Conservation (phyloP, 768 basidiomycete genomes). For the Amanita rimosa region DNA sequence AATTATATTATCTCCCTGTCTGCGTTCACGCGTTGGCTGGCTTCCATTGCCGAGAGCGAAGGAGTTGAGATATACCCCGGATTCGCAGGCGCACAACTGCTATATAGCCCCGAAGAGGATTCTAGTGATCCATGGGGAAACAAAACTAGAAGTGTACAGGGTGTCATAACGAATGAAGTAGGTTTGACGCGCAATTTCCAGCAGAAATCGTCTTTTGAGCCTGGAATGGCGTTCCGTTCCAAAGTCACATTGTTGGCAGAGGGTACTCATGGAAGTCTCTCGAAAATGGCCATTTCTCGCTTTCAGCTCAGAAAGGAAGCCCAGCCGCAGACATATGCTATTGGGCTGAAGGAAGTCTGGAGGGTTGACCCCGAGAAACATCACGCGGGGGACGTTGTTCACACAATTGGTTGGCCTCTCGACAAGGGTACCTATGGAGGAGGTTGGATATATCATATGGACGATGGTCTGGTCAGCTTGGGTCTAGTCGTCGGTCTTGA, state of each 20-base stretch:
- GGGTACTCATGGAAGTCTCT: slow-evolving; percentile 87
- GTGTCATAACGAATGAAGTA: slow-evolving; percentile 89
- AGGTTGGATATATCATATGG: slow-evolving; percentile 95
- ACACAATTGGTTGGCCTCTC: slow-evolving; percentile 92
- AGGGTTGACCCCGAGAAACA: slow-evolving; percentile 57
- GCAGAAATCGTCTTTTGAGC: slow-evolving; percentile 84
- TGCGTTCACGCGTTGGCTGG: slow-evolving; percentile 84
- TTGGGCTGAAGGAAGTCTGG: slow-evolving; percentile 98
- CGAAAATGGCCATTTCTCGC: slow-evolving; percentile 64
- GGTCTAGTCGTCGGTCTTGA: slow-evolving; percentile 92
- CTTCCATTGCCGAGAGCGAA: slow-evolving; percentile 63
- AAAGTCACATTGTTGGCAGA: slow-evolving; percentile 90
- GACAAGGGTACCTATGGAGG: slow-evolving; percentile 82
- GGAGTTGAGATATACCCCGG: slow-evolving; percentile 97
- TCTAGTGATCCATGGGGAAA: slow-evolving; percentile 27
- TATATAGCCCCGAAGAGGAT: slow-evolving; percentile 49
- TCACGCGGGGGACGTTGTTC: slow-evolving; percentile 72
- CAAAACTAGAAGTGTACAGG: slow-evolving; percentile 45
- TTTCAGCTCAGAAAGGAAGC: slow-evolving; percentile 61
- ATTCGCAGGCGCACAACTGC: slow-evolving; percentile 81
- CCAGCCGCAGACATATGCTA: slow-evolving; percentile 90
- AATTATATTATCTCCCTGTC: slow-evolving; percentile 92
- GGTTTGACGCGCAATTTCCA: slow-evolving; percentile 70
- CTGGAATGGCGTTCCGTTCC: slow-evolving; percentile 92
- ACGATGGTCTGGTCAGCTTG: slow-evolving; percentile 76